Percentiles rank a stretch among this genome's conserved stretches.
Evolutionary conservation across 495 filamentous ascomycete genomes (phyloP).

Genomic region (Sordaria brevicollis): DNA sequence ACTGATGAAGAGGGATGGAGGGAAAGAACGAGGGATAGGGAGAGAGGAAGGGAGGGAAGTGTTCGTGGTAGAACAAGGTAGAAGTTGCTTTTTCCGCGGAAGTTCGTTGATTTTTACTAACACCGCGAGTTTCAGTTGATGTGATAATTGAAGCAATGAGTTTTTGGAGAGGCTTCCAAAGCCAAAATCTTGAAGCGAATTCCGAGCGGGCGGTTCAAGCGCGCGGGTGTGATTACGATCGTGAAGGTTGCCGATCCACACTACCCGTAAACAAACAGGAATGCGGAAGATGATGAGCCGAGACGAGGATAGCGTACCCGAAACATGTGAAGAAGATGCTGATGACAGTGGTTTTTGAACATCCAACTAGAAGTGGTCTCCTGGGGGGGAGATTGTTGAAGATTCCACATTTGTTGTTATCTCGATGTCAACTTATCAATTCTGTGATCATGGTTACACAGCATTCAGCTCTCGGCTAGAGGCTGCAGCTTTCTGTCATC

Average conservation of each 20-base stretch:
- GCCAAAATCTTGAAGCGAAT: background rate
- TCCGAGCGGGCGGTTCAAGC: background rate
- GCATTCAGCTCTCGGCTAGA: background rate
- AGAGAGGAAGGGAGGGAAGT: background rate
- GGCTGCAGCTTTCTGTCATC: background rate
- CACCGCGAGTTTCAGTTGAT: background rate
- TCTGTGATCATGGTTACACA: background rate
- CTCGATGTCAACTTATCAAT: background rate
- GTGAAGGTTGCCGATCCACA: background rate
- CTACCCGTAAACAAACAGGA: background rate
- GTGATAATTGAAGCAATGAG: too few relatives aligned
- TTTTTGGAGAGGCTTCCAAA: background rate
- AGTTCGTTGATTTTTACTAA: background rate
- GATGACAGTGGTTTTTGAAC: background rate
- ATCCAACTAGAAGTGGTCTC: background rate
- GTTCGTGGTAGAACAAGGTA: background rate
- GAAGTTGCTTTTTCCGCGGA: background rate
- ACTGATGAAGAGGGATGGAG: background rate
- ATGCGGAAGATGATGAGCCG: background rate
- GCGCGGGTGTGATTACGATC: background rate
- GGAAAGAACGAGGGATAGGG: background rate
- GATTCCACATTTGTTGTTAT: background rate
- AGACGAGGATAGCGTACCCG: background rate
- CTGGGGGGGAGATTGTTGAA: background rate
- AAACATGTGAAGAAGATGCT: background rate